Percentiles rank a stretch among this genome's conserved stretches.
These are phyloP conservation scores for Ceratocystis ficicola DNA, from an alignment of 2,329 filamentous ascomycete genomes.

Conservation along the genomic window DNA sequence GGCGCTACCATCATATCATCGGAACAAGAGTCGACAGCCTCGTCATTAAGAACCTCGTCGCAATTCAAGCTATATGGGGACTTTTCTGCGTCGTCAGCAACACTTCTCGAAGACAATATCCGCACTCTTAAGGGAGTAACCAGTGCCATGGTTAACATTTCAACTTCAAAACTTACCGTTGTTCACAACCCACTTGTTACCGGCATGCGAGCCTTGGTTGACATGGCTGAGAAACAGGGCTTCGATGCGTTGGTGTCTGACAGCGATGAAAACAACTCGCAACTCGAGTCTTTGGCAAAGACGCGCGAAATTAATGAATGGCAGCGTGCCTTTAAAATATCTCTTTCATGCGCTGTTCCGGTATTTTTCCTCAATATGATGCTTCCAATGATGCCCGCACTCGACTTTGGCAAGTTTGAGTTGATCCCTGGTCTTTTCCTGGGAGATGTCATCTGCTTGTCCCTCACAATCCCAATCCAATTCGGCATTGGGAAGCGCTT, in stretches of 20 bases:
- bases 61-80: constrained; percentile 79
- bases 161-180: constrained; percentile 62
- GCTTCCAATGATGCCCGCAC: constrained; percentile 67
- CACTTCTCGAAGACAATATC: constrained; percentile 57
- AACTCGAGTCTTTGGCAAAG: constrained; percentile 89
- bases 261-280: constrained; percentile 89
- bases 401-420: constrained; percentile 64
- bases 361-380: constrained; percentile 91
- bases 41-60: constrained; percentile 47
- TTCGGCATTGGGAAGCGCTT: constrained; percentile 94
- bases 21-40: constrained; percentile 44
- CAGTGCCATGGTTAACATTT: constrained; percentile 60
- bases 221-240: constrained; percentile 65
- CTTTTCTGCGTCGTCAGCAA: constrained; percentile 58
- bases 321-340: constrained; percentile 67
- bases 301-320: constrained; percentile 94
- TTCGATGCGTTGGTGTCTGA: constrained; percentile 85
- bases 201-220: constrained; percentile 72
- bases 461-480: constrained; percentile 82
- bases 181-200: constrained; percentile 58
- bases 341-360: constrained; percentile 69
- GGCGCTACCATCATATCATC: constrained; percentile 75
- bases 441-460: constrained; percentile 72
- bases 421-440: constrained; percentile 68
- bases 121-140: constrained; percentile 55